Evolutionary conservation across 2,329 filamentous ascomycete species (phyloP).

Genomic region (Elsinoe ampelina): DNA sequence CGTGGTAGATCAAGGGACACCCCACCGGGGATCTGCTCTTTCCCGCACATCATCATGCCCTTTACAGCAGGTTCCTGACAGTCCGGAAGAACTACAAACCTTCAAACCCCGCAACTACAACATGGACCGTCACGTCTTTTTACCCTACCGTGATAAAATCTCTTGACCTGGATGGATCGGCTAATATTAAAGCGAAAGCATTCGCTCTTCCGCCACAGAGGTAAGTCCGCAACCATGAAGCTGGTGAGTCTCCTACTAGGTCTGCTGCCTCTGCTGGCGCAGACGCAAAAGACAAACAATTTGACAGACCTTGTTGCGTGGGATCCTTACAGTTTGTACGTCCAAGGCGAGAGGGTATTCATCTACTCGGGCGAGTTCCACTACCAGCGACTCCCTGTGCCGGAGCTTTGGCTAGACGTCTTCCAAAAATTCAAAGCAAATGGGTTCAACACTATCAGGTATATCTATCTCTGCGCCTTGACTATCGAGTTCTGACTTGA

Average conservation of each 20-base stretch:
- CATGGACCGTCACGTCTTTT: neutral
- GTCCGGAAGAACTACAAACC: conserved; percentile 2
- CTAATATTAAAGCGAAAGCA: neutral
- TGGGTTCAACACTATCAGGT: conserved; percentile 38
- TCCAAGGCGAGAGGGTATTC: conserved; percentile 44
- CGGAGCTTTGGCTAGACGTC: conserved; percentile 43
- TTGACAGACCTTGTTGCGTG: conserved; percentile 40
- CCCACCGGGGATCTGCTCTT: conserved; percentile 8
- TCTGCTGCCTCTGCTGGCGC: conserved; percentile 5
- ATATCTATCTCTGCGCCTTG: neutral
- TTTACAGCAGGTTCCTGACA: conserved; percentile 7
- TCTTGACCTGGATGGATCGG: neutral
- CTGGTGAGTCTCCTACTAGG: conserved; percentile 4
- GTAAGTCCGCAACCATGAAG: conserved; percentile 1
- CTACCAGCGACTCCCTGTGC: conserved; percentile 44
- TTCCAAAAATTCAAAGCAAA: conserved; percentile 45
- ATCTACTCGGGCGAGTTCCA: conserved; percentile 47
- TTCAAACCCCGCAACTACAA: neutral
- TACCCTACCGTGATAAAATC: neutral
- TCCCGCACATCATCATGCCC: conserved; percentile 5
- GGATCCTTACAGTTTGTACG: conserved; percentile 46
- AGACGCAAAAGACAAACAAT: conserved; percentile 8
- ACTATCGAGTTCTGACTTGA: neutral
- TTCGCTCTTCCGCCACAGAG: neutral
- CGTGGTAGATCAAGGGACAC: neutral